These are phyloP conservation scores for Ogataea dorogensis DNA, from an alignment of 805 yeast genomes.

Conservation along the genomic window DNA sequence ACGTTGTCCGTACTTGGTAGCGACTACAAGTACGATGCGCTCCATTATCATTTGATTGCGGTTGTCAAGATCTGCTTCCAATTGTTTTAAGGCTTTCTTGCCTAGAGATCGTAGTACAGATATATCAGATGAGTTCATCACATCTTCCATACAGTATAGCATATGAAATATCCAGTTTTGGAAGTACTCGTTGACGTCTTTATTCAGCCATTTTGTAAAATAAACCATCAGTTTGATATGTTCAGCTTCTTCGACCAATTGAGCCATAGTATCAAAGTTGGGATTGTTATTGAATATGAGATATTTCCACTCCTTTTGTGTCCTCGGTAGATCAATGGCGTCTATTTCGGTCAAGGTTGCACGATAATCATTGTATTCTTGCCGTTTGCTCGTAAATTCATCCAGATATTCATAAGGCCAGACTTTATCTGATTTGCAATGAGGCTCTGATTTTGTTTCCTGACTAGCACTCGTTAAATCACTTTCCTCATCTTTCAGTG, in stretches of 20 bases:
- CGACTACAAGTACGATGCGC: constrained; percentile 23
- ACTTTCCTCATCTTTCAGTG: constrained; percentile 7
- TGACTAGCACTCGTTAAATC: too few species aligned
- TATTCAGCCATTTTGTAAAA: constrained; percentile 42
- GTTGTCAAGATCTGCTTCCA: constrained; percentile 21
- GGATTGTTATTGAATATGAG: constrained; percentile 38
- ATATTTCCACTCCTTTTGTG: constrained; percentile 43
- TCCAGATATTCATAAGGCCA: constrained; percentile 15
- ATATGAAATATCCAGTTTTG: constrained; percentile 41
- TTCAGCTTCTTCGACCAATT: constrained; percentile 36
- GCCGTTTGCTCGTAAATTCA: constrained; percentile 17
- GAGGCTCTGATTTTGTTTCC: too few species aligned
- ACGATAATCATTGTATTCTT: constrained; percentile 22
- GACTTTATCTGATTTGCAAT: neutral
- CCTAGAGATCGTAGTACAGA: constrained; percentile 42
- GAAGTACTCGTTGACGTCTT: constrained; percentile 29
- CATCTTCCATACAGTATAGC: constrained; percentile 39
- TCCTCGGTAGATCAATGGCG: constrained; percentile 36
- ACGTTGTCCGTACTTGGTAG: constrained; percentile 25
- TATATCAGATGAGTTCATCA: constrained; percentile 38
- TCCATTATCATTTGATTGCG: constrained; percentile 18
- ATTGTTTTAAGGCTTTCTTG: constrained; percentile 34
- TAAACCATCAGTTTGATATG: constrained; percentile 40
- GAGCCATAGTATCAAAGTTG: constrained; percentile 28
- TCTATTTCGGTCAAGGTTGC: constrained; percentile 24